phyloP scores from a whole-genome alignment of 345 rosid genomes.

The Eucalyptus fibrosa region DNA sequence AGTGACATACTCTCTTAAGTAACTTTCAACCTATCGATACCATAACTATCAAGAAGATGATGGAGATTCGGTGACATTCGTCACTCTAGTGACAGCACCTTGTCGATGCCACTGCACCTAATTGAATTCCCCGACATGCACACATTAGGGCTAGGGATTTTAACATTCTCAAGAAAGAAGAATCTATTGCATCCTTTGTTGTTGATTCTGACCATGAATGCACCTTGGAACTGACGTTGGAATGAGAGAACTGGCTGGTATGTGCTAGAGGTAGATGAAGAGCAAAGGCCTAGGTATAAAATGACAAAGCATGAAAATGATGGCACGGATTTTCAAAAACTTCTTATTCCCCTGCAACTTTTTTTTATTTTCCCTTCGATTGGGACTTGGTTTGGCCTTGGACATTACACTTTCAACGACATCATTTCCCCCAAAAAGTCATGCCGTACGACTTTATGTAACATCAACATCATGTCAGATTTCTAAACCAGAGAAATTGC shows the following conservation, averaged over 20 bases:
- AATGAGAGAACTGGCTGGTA: too few relatives aligned
- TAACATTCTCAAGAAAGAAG: too few relatives aligned
- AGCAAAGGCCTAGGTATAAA: too few relatives aligned
- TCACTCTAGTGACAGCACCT: too few relatives aligned
- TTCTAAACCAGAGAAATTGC: neutral
- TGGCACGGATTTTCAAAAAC: neutral
- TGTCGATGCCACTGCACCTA: too few relatives aligned
- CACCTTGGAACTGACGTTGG: too few relatives aligned
- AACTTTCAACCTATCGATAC: neutral
- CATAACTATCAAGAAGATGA: fast-evolving
- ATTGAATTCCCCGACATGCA: neutral
- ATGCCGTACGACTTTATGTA: neutral
- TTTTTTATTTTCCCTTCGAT: neutral
- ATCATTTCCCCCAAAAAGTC: neutral
- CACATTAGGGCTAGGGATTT: too few relatives aligned
- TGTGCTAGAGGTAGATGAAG: too few relatives aligned
- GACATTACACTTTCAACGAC: neutral
- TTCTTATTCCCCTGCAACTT: neutral
- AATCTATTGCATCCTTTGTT: too few relatives aligned
- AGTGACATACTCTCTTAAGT: neutral
- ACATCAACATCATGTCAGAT: neutral
- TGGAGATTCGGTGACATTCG: too few relatives aligned
- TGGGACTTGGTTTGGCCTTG: neutral
- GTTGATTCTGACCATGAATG: too few relatives aligned
- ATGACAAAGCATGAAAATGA: neutral